Conservation (phyloP, 495 filamentous ascomycete species). For the Physcia stellaris region DNA sequence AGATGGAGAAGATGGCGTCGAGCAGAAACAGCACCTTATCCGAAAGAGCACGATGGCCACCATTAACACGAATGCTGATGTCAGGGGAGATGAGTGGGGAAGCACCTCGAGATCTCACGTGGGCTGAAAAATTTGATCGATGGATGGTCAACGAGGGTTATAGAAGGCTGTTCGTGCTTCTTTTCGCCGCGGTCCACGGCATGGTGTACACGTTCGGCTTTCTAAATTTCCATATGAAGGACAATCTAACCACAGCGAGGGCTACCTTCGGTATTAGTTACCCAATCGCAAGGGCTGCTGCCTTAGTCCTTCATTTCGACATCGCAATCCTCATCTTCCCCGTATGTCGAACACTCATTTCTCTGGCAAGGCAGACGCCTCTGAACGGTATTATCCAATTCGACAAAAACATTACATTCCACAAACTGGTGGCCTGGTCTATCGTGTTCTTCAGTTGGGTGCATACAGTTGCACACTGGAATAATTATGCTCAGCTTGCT, state of each 20-base stretch:
- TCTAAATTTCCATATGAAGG: conserved; percentile 61
- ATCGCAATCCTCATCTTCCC: conserved; percentile 63
- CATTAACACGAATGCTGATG: conserved; percentile 52
- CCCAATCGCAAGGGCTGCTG: conserved; percentile 56
- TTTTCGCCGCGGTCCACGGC: conserved; percentile 16
- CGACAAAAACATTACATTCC: conserved; percentile 72
- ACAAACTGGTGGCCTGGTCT: conserved; percentile 67
- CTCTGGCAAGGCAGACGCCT: conserved; percentile 57
- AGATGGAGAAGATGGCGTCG: no score
- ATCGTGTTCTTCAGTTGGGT: conserved; percentile 73
- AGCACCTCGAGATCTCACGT: conserved; percentile 42
- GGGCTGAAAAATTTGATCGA: conserved; percentile 34
- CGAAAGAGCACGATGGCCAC: conserved; percentile 50
- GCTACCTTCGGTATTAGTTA: conserved; percentile 55
- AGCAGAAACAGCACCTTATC: no score
- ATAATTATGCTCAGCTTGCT: conserved; percentile 63
- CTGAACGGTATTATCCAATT: conserved; percentile 68
- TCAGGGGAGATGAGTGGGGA: conserved; percentile 57
- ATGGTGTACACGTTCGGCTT: conserved; percentile 24
- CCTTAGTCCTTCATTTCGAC: conserved; percentile 61
- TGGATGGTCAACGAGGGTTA: conserved; percentile 71
- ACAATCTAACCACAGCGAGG: conserved; percentile 47
- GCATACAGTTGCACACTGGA: conserved; percentile 69
- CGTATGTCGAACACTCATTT: conserved; percentile 67
- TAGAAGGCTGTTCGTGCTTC: conserved; percentile 42